phyloP scores from a whole-genome alignment of 139 green algal genomes.

The Chlorella sorokiniana region DNA sequence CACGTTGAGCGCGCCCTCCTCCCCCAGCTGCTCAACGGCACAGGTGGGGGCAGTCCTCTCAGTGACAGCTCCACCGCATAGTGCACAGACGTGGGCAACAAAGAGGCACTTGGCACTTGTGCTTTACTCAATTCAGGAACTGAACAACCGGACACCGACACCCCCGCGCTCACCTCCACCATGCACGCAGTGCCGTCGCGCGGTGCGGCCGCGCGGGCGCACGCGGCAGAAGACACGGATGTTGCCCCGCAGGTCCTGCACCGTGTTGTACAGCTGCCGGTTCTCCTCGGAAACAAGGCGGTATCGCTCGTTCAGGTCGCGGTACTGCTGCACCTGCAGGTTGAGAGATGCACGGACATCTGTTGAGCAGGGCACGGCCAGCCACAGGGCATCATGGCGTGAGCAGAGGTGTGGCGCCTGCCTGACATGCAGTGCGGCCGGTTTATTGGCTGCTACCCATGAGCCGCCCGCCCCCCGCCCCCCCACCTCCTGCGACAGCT shows the following conservation, averaged over 20 bases:
- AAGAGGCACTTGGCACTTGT: too few relatives aligned
- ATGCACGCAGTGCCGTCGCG: constrained; percentile 49
- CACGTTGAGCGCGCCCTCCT: constrained; percentile 56
- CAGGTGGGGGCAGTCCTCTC: too few relatives aligned
- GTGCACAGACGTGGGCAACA: too few relatives aligned
- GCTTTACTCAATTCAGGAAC: too few relatives aligned
- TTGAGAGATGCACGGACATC: neutral
- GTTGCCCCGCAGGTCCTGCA: constrained; percentile 86
- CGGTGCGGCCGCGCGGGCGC: constrained; percentile 69
- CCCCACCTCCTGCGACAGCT: constrained; percentile 26
- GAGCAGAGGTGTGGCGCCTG: too few relatives aligned
- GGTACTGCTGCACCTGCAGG: constrained; percentile 53
- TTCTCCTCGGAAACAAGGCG: constrained; percentile 59
- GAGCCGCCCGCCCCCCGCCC: neutral
- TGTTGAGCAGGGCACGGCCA: neutral
- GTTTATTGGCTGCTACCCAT: neutral
- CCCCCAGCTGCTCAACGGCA: constrained; percentile 26
- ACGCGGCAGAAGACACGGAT: constrained; percentile 91
- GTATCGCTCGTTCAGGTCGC: constrained; percentile 55
- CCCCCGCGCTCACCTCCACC: constrained; percentile 16
- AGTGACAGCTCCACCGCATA: too few relatives aligned
- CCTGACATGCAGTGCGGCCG: too few relatives aligned
- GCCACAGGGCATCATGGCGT: too few relatives aligned
- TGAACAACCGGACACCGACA: too few relatives aligned
- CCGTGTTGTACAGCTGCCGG: constrained; percentile 80